These are phyloP conservation scores for Puccinia coronata DNA, from an alignment of 1,284 basidiomycete genomes.

Conservation along the genomic window DNA sequence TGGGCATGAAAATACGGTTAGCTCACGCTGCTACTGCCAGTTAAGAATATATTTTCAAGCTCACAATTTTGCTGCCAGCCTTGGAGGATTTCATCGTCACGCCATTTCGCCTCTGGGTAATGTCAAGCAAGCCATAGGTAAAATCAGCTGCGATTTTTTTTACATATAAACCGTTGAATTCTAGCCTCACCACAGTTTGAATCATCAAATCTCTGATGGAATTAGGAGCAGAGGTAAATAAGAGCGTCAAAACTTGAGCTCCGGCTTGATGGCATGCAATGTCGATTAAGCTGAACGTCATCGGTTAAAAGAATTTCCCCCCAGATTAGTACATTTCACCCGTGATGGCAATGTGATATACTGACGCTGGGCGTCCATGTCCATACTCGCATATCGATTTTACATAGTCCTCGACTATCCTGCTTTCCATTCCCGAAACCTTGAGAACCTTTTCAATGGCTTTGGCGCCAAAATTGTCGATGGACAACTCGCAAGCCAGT, in stretches of 20 bases:
- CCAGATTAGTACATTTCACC: background rate
- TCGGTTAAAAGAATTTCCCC: background rate
- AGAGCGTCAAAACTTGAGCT: conserved; percentile 48
- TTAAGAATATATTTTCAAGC: background rate
- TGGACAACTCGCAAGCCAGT: conserved; percentile 50
- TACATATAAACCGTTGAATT: background rate
- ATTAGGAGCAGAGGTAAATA: conserved; percentile 49
- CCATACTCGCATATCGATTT: conserved; percentile 50
- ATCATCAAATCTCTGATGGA: conserved; percentile 50
- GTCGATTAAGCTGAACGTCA: conserved; percentile 42
- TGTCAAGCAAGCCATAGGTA: background rate
- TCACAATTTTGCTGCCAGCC: conserved; percentile 48
- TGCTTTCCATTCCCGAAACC: conserved; percentile 50
- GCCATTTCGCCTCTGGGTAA: conserved; percentile 41
- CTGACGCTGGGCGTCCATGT: conserved; percentile 49
- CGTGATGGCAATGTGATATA: background rate
- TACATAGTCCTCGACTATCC: conserved; percentile 48
- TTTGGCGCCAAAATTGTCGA: conserved; percentile 50
- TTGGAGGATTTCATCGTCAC: conserved; percentile 51
- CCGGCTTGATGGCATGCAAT: conserved; percentile 50
- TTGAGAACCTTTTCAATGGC: conserved; percentile 50
- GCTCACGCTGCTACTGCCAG: background rate
- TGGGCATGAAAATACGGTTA: background rate
- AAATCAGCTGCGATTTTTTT: background rate
- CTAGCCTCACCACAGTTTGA: conserved; percentile 47